Base-by-base conservation (phyloP, 1,284 basidiomycete species). In the Trametes sp. region DNA sequence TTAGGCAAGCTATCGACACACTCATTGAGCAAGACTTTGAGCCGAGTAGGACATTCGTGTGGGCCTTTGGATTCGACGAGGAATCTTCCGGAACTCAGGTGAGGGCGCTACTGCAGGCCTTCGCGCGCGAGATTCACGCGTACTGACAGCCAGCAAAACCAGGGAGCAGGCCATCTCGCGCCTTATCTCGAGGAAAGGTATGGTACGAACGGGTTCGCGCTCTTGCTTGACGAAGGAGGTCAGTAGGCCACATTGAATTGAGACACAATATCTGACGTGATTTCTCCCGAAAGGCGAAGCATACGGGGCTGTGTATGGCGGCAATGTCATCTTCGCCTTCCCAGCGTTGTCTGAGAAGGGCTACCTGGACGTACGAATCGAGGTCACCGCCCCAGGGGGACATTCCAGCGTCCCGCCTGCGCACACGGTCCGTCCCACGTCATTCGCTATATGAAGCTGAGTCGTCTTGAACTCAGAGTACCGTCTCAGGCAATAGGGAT, bases 61-160 rank as follows among this genome's bases (percentile, higher is more conserved):
- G 90, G 44, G 84, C 85, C 2, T 87, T 85, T 56, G 91, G 91
- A 11, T 85, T 86, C 56, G 90, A 92, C 70, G 91, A 92, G 69
- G 90, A 93, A 74, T 73, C 79, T 2, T 76, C 80, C 21, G 87
- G 87, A 3, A 72, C 75, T 31, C 77, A 81, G 45, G 83, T 81
- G 72, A 71, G 73, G n/a, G 21, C 13, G 13, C 28, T 7, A 9
- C 28, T 13, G 28, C 16, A 31, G 7, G 16, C 7, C 5, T 21
- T n/a, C 16, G 14, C 28, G 14, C 10, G 13, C 11, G 6, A 28
- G n/a, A 33, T 8, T 10, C n/a, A 50, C 19, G 16, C 29, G 19
- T 38, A 29, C 23, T 49, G 4, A 36, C 8, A 33, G 9, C 24
- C n/a, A 45, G 29, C 19, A 8, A 4, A 10, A 16, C 2, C 58